Conservation (phyloP, 163 green algal species). For the Scenedesmus sp. region DNA sequence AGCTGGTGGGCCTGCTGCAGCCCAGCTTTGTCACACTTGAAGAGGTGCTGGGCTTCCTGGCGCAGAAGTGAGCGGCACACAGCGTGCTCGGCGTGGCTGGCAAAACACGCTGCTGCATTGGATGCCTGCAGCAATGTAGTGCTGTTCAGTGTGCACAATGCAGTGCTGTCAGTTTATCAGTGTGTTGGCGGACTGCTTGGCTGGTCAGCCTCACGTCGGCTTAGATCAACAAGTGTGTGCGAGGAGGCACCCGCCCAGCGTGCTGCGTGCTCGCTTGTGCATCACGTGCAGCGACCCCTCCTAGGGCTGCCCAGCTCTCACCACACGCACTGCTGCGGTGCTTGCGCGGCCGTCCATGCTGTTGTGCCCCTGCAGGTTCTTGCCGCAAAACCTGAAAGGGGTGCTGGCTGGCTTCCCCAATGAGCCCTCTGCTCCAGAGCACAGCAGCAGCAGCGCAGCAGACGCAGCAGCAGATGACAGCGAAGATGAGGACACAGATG, state of each 20-base stretch:
- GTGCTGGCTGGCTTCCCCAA: slow-evolving; percentile 1
- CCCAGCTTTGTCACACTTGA: slow-evolving; percentile 27
- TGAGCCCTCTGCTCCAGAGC: not conserved
- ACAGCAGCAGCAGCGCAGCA: not conserved
- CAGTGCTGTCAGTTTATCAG: not conserved
- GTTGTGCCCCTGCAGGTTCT: not conserved
- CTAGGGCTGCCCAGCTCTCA: not conserved
- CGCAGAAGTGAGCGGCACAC: slow-evolving; percentile 1
- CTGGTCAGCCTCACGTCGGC: not conserved
- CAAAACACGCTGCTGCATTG: no score
- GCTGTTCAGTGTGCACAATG: not conserved
- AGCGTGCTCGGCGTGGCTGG: not conserved
- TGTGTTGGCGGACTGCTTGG: not conserved
- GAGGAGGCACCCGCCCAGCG: no score
- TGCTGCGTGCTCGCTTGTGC: no score
- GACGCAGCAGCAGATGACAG: not conserved
- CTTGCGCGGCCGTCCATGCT: not conserved
- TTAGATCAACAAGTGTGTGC: no score
- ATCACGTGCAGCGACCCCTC: no score
- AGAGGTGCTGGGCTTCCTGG: slow-evolving; percentile 26
- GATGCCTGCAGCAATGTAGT: not conserved
- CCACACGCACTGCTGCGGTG: no score
- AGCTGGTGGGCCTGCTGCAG: not conserved
- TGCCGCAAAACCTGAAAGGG: not conserved
- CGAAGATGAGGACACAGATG: not conserved